Percentiles rank a stretch among this genome's conserved stretches.
Evolutionary conservation across 2,329 filamentous ascomycete genomes (phyloP).

Genomic region (Colletotrichum falcatum): DNA sequence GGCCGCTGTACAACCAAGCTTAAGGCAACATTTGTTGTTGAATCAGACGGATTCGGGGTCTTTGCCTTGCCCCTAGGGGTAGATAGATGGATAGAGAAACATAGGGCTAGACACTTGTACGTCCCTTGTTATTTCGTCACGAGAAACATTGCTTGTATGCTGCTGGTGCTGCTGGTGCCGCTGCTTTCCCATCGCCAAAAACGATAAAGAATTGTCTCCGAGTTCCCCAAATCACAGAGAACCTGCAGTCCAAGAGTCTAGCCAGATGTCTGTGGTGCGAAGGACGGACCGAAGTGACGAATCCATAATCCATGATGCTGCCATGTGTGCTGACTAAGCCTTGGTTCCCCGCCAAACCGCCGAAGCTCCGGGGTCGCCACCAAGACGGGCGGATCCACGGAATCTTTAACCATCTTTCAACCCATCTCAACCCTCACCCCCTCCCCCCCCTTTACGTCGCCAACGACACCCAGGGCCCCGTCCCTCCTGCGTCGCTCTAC

Average conservation of each 20-base stretch:
- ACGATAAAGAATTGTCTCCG: background rate
- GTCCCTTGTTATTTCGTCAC: background rate
- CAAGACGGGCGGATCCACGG: background rate
- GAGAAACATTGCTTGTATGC: background rate
- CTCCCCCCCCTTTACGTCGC: no score
- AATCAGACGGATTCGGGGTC: background rate
- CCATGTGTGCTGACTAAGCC: constrained; percentile 26
- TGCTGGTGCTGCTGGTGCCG: background rate
- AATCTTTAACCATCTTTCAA: no score
- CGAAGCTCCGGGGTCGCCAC: constrained; percentile 20
- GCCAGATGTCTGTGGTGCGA: background rate
- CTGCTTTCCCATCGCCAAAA: background rate
- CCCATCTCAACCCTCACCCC: background rate
- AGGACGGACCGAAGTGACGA: background rate
- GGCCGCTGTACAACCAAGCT: background rate
- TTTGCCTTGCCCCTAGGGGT: background rate
- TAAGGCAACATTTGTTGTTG: background rate
- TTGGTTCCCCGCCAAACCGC: background rate
- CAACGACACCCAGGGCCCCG: background rate
- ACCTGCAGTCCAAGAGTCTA: background rate
- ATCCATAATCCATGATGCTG: constrained; percentile 26
- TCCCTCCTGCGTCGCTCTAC: no score
- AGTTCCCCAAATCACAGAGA: background rate
- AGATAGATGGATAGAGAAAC: background rate
- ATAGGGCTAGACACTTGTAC: background rate